phyloP scores from a whole-genome alignment of 768 basidiomycete genomes.

The Pleurotus tuber-regium region DNA sequence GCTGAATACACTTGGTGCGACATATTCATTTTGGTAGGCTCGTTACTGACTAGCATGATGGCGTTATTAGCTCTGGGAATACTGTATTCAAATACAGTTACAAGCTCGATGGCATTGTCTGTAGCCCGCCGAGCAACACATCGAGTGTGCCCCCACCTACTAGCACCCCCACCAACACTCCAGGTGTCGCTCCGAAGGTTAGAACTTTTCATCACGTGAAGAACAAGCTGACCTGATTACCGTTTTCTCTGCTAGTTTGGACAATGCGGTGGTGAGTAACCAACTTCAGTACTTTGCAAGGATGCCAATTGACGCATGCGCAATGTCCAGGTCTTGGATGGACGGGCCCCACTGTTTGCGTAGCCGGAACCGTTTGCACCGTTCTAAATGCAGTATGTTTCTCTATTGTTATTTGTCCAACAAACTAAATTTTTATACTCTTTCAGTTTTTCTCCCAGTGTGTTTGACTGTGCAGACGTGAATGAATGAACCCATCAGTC shows the following conservation, averaged over 20 bases:
- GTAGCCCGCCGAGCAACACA: neutral
- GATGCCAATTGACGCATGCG: neutral
- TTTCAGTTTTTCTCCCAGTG: slow-evolving; percentile 1
- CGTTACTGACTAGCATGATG: too few species aligned
- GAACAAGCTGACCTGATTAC: neutral
- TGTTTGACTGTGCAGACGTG: too few species aligned
- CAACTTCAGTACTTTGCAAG: neutral
- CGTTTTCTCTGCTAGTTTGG: neutral
- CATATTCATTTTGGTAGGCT: neutral
- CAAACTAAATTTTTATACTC: neutral
- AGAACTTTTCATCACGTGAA: neutral
- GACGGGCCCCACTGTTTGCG: neutral
- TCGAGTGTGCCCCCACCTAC: neutral
- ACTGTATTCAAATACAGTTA: neutral
- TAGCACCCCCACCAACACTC: neutral
- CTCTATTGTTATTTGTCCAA: neutral
- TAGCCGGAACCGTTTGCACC: neutral
- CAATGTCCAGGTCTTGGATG: neutral
- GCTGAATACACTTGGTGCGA: neutral
- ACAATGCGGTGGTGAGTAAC: neutral
- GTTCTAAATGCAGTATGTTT: neutral
- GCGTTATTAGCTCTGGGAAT: neutral
- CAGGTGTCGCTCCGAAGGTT: neutral
- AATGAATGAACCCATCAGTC: too few species aligned
- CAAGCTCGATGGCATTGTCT: neutral